Evolutionary conservation across 2,329 filamentous ascomycete species (phyloP).

Genomic region (Sporothrix variecibatus): DNA sequence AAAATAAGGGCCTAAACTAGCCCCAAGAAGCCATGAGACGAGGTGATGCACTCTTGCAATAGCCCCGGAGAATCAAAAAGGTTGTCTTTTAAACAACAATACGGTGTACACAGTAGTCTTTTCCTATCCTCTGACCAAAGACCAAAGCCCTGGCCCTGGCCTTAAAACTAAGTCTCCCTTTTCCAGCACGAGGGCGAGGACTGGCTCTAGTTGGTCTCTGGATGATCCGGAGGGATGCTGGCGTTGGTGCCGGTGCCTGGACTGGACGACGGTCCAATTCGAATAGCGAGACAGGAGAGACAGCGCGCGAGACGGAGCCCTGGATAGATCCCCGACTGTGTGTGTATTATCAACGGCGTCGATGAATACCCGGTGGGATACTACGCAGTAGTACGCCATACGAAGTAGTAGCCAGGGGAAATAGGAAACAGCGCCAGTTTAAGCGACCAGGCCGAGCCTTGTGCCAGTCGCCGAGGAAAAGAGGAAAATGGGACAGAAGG

Average conservation of each 20-base stretch:
- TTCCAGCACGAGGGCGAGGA: background rate
- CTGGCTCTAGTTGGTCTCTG: background rate
- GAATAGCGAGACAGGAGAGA: constrained; percentile 1
- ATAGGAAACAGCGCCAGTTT: background rate
- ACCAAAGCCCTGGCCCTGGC: background rate
- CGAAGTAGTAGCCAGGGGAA: background rate
- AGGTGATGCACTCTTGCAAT: background rate
- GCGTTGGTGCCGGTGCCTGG: background rate
- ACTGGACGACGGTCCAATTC: background rate
- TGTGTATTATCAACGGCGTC: background rate
- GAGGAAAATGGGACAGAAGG: background rate
- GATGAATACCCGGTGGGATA: background rate
- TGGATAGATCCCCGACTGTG: too few species aligned
- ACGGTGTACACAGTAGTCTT: too few species aligned
- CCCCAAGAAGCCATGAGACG: background rate
- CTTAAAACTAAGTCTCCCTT: background rate
- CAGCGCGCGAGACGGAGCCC: background rate
- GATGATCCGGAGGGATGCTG: background rate
- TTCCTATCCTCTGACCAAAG: too few species aligned
- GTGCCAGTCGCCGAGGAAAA: constrained; percentile 1
- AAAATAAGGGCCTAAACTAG: background rate
- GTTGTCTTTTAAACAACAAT: too few species aligned
- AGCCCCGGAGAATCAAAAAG: background rate
- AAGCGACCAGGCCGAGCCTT: constrained; percentile 2
- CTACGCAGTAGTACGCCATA: background rate